phyloP scores from a whole-genome alignment of 495 filamentous ascomycete genomes.

The Aspergillus nidulans region DNA sequence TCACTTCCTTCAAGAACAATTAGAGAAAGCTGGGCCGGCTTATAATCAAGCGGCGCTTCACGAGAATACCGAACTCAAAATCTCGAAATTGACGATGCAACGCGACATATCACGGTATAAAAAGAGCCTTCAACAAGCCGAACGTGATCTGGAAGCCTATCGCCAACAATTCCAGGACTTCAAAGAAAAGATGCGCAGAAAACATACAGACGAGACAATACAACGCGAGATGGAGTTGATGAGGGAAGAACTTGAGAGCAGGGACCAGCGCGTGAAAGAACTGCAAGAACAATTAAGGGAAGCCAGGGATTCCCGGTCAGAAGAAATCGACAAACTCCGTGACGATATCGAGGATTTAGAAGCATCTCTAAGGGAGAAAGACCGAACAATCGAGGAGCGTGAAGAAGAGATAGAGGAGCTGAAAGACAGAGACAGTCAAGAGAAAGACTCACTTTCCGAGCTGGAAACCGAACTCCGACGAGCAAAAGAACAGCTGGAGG shows the following conservation, averaged over 20 bases:
- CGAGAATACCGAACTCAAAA: conserved; percentile 94
- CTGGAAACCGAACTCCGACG: conserved; percentile 50
- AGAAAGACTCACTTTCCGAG: conserved; percentile 48
- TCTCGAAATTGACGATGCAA: conserved; percentile 80
- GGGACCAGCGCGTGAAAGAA: conserved; percentile 48
- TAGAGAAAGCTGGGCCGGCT: conserved; percentile 79
- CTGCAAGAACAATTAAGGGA: conserved; percentile 42
- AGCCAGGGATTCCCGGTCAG: conserved; percentile 44
- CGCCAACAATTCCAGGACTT: conserved; percentile 72
- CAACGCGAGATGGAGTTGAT: conserved; percentile 58
- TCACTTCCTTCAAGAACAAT: conserved; percentile 84
- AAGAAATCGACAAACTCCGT: conserved; percentile 58
- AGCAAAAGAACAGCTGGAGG: conserved; percentile 52
- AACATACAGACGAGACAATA: conserved; percentile 62
- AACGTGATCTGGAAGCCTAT: conserved; percentile 77
- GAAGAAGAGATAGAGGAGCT: conserved; percentile 62
- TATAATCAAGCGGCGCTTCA: conserved; percentile 81
- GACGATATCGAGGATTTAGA: conserved; percentile 68
- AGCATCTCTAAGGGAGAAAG: conserved; percentile 59
- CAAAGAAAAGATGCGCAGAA: conserved; percentile 70
- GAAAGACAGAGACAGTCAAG: conserved; percentile 50
- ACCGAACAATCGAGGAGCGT: conserved; percentile 58
- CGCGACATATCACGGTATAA: conserved; percentile 77
- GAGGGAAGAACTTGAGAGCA: conserved; percentile 52
- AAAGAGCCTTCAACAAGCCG: conserved; percentile 71